phyloP scores from a whole-genome alignment of 2,329 filamentous ascomycete genomes.

The Aspergillus pseudoglaucus region DNA sequence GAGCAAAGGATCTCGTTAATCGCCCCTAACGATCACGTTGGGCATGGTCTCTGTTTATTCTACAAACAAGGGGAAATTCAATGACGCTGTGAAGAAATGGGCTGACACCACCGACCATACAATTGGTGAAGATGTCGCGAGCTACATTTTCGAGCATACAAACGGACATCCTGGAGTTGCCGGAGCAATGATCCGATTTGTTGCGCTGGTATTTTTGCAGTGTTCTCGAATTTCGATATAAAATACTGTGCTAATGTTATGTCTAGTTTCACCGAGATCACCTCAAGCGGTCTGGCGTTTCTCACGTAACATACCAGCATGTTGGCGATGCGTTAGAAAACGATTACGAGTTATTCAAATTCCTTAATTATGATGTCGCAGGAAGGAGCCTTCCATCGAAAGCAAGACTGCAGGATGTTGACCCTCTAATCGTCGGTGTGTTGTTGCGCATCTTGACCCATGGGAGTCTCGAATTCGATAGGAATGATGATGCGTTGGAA shows the following conservation, averaged over 20 bases:
- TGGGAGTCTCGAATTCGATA: not conserved
- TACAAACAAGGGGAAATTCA: conserved; percentile 5
- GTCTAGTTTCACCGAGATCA: not conserved
- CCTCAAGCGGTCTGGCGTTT: not conserved
- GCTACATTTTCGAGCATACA: conserved; percentile 3
- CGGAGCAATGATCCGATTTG: not conserved
- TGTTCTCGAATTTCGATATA: not conserved
- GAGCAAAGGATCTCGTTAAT: conserved; percentile 6
- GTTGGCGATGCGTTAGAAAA: not conserved
- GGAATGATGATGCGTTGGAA: not conserved
- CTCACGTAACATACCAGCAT: not conserved
- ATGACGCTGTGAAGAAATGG: conserved; percentile 4
- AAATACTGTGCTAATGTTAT: not conserved
- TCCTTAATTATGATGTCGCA: not conserved
- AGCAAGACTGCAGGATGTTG: not conserved
- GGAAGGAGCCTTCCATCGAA: not conserved
- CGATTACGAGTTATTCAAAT: not conserved
- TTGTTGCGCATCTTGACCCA: not conserved
- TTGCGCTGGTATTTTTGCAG: not conserved
- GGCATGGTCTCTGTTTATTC: conserved; percentile 2
- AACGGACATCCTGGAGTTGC: conserved; percentile 7
- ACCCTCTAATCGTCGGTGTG: not conserved
- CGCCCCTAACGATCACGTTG: not conserved
- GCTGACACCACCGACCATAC: not conserved
- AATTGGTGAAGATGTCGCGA: not conserved